phyloP scores from a whole-genome alignment of 2,329 filamentous ascomycete species.

The Chaetothyriales sp. region DNA sequence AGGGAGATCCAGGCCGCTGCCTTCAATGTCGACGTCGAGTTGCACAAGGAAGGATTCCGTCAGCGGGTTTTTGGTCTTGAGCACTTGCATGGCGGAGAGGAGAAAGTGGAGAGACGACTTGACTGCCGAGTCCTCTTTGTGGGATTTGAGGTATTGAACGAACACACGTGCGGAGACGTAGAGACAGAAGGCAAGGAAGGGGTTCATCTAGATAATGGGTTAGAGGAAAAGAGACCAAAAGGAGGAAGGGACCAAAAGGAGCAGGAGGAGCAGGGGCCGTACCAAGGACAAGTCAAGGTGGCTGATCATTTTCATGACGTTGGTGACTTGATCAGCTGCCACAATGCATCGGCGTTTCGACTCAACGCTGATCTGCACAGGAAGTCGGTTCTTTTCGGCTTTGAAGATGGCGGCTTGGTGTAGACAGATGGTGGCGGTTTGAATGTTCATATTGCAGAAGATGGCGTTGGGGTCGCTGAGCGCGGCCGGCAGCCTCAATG shows the following conservation, averaged over 20 bases:
- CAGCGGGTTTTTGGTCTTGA: conserved; percentile 77
- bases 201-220: conserved; percentile 57
- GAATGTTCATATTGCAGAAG: conserved; percentile 92
- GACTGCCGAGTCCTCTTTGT: conserved; percentile 69
- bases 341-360: conserved; percentile 89
- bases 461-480: conserved; percentile 70
- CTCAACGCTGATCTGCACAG: conserved; percentile 64
- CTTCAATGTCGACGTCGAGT: conserved; percentile 79
- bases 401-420: conserved; percentile 98
- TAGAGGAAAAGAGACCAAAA: neutral
- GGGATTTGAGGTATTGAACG: conserved; percentile 87
- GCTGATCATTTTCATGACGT: conserved; percentile 88
- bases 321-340: conserved; percentile 83
- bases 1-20: conserved; percentile 24
- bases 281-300: conserved; percentile 75
- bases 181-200: conserved; percentile 87
- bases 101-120: conserved; percentile 77
- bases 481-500: conserved; percentile 65
- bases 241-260: neutral
- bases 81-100: conserved; percentile 73
- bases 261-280: conserved; percentile 28
- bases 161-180: conserved; percentile 95
- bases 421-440: conserved; percentile 92
- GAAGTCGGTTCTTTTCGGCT: conserved; percentile 74
- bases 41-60: conserved; percentile 93